Base-by-base conservation (phyloP, 2,329 filamentous ascomycete species). In the Didymella pinodella region DNA sequence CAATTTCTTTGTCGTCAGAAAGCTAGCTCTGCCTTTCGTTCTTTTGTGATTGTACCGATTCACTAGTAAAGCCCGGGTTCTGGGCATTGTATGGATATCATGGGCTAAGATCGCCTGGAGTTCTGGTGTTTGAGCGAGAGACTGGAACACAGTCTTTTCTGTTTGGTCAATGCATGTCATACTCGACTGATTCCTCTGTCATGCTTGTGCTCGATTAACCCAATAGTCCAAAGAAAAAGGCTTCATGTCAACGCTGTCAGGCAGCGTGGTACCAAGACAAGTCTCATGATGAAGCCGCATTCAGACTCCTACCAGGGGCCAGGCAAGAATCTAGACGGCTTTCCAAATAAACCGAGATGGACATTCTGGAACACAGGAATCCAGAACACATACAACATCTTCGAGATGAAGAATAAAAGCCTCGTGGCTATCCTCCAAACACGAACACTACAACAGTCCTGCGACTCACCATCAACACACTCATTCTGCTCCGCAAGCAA, bases 351-450 rank as follows among this genome's bases (percentile, higher is more conserved):
- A 65, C 62, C 66, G 50, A 64, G 40, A 65, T 63, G 65, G 65
- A 54, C 57, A 64, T 71, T 72, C 59, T 73, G 62, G 70, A 69
- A 72, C 71, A 54, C 40, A 57, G 67, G 66, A 69, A 72, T 76
- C 74, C 67, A 74, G 74, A 59, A 50, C 50, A 54, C n/a, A 38
- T 54, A 54, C 47, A 47, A 70, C 62, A 67, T 47, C 53, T 40
- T 46, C 47, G 50, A 60, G 61, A 53, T 49, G 38, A 54, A 64
- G 61, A 63, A 71, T 75, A 75, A 70, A 76, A 74, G 67, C 59
- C 50, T 48, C 40, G 52, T 54, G 34, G 41, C 34, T 48, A 49
- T 61, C 61, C 63, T 62, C 64, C 49, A 50, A 28, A 61, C 54
- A 59, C 55, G 53, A 60, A 51, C 61, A 61, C 41, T 26, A 54